Base-by-base conservation (phyloP, 768 basidiomycete species). In the Cystobasidiopsis lactophilus region DNA sequence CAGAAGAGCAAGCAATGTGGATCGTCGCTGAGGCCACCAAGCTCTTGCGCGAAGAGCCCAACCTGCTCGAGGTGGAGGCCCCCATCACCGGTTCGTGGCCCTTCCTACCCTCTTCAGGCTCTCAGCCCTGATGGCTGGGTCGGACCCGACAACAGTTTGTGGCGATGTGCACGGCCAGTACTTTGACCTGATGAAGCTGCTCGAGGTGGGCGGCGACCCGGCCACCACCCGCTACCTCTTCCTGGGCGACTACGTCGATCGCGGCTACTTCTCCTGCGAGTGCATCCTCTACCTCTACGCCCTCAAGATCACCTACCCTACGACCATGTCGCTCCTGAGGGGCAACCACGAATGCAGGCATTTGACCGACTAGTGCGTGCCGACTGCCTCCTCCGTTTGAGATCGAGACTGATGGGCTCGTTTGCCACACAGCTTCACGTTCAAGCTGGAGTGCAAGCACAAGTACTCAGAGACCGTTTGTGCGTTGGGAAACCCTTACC, bases 151-250 rank as follows among this genome's bases (percentile, higher is more conserved):
- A n/a, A n/a, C 61, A 86, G 85, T 88, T 35, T 96, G 91, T 66
- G 93, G 91, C 45, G 91, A 96, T 69, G 93, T 96, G 43, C 91
- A 96, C 62, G 91, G 91, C 0, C 91, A 98, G 84, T 98, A 98
- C 70, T 89, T 82, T 60, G 85, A 89, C 68, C 69, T 89, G 60
- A 89, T 89, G 85, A 88, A 89, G 69, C 71, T 89, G 39, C 88
- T 89, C 62, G 85, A 89, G 71, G 82, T 89, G 11, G 85, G 85
- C 33, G 85, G 85, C 1, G 86, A 80, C 65, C 85, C 85, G n/a
- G 83, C 85, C 19, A 84, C 88, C 57, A 89, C 85, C 45, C 74
- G 85, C 57, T 89, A 89, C 66, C 74, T 89, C 58, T 89, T 89
- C 71, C 72, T 89, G 23, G 85, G 85, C 30, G 85, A 89, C 69